Base-by-base conservation (phyloP, 2,329 filamentous ascomycete genomes). In the Claviceps arundinis region DNA sequence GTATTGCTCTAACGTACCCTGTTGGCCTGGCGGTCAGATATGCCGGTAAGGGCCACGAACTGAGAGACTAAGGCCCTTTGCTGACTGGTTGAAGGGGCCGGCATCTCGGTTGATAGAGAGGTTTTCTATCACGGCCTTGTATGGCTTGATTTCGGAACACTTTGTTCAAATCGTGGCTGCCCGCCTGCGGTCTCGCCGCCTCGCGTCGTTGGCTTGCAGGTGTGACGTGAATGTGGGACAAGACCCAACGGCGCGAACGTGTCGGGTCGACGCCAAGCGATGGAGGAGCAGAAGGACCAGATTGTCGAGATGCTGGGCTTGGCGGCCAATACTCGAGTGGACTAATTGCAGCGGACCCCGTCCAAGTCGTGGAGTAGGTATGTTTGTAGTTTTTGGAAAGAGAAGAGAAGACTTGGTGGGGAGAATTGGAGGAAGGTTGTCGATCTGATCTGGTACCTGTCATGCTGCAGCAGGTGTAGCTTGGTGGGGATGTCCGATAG, bases 31-130 rank as follows among this genome's bases (percentile, higher is more conserved):
- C 70, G 68, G 50, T 74, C 73, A 16, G 64, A 62, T 16, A 68
- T 66, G 37, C 72, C 72, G 11, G 74, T 76, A 47, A 71, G 59
- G 48, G 62, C 56, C 48, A 70, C 60, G 56, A 77, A 76, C 60
- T 74, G 65, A 48, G 61, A 56, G 54, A 69, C 61, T 57, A 71
- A 53, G 42, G 64, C 60, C 64, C 69, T 73, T 58, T 74, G 68
- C 55, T 68, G 65, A 47, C 68, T 57, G 38, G 61, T 55, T 40
- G 67, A 64, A 45, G 63, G 60, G 37, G 67, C 65, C 53, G 69
- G 63, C 70, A 71, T 72, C 50, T 70, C 50, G 50, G 61, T 55
- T 49, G 40, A 40, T 47, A 22, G 22, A 24, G 5, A 22, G 22
- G 9, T n/a, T 30, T 49, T 45, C 30, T 14, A 19, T 9, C 30